Base-by-base conservation (phyloP, 352 stramenopile species). In the Phytopythium vexans region DNA sequence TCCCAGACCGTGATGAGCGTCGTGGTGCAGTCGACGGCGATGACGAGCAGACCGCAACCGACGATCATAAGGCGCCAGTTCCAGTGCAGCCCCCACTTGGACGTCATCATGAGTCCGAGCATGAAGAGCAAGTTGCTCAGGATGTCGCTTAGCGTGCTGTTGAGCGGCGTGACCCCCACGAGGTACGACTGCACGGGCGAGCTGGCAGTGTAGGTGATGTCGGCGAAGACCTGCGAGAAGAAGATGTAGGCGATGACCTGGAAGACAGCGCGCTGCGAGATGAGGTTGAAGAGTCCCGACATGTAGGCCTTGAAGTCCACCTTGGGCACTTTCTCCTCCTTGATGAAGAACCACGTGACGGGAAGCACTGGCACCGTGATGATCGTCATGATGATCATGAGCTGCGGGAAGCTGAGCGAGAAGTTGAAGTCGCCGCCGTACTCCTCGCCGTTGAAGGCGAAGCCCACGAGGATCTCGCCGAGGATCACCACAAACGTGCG, bases 401-500 rank as follows among this genome's bases (percentile, higher is more conserved):
- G 12, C 33, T 66, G 48, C 4, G 60, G 52, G 39, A 73, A 71
- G 1, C 14, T 64, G 4, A 83, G 44, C 6, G 60, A 72, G 47
- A 70, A 72, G 36, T 62, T 36, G 45, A 83, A 83, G 34, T 52
- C 47, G 6, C 73, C 73, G 35, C 70, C 68, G 56, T 84, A 84
- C 5, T 70, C 16, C 6, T 72, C 53, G 11, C 64, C 64, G 58
- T 84, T 84, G 21, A 84, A 63, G 42, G 38, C 54, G 52, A 84
- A 69, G 33, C 64, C 71, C 9, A 62, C 68, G 1, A 78, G 41
- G 1, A 72, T 9, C 9, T 70, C 36, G 21, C 59, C 52, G 1
- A 70, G 5, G 27, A 68, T 68, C 10, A 68, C 53, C 15, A 70
- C 61, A 1, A 64, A 44, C 1, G 64, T 70, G 2, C 68, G 64